Evolutionary conservation across 306 rosid species (phyloP), one percentile per base, ranked within the genome.

Genomic region (Vigna unguiculata): DNA sequence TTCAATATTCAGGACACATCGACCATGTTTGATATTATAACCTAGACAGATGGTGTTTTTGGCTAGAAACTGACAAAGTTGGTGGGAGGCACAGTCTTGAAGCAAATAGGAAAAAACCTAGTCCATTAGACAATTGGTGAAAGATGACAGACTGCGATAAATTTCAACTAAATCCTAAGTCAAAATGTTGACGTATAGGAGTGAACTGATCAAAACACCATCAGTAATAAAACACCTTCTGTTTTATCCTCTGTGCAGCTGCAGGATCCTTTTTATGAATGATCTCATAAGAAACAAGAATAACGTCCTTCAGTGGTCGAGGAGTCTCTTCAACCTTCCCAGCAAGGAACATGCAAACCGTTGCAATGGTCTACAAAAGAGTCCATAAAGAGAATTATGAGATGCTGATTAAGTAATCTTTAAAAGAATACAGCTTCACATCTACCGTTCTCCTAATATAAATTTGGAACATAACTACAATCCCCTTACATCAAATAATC

Each of bases 271-370:
- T 96, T 81, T 96, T 92, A 77, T 92, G 90, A 52, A 96, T 91
- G 80, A 92, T 91, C 83, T 92, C 98, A 49, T 96, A 96, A n/a
- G 99, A 96, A 66, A 89, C 93, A 68, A 96, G 83, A 74, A 96
- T 96, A 78, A 96, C 97, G 86, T 92, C 98, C 78, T 92, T 91
- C 21, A 96, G 77, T 2, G 98, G 99, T 60, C 99, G 98, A 52
- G 99, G 99, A 71, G 98, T 91, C 85, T 96, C 99, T 85, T 96
- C 99, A 66, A 96, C 99, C 87, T 92, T 96, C 80, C 99, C 98
- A 71, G 99, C 99, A 79, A 96, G 96, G 84, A 96, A 96, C 99
- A 96, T 96, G 77, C 99, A 95, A 30, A 89, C 96, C 7, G 99
- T 95, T 58, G 97, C 97, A 72, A 92, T 87, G 63, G 93, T 96